Evolutionary conservation across 768 basidiomycete genomes (phyloP).

Genomic region (Boletus vinaceobasis): DNA sequence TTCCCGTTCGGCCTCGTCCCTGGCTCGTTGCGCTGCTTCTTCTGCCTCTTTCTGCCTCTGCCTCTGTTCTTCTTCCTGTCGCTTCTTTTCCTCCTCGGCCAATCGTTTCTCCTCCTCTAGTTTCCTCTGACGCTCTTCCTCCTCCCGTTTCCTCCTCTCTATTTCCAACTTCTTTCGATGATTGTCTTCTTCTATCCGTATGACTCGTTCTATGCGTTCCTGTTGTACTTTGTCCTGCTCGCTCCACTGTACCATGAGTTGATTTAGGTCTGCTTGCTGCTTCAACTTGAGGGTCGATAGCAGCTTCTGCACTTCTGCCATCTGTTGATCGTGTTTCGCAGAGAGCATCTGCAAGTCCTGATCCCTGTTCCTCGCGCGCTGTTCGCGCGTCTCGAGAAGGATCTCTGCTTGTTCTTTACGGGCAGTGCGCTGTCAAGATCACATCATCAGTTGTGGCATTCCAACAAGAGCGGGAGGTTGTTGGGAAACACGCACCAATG

Average conservation of each 20-base stretch:
- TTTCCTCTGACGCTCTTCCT: constrained; percentile 43
- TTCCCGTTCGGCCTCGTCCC: constrained; percentile 35
- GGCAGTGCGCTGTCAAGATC: constrained; percentile 34
- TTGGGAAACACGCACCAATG: constrained; percentile 35
- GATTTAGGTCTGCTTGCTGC: constrained; percentile 45
- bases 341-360: constrained; percentile 32
- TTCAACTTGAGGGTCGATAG: constrained; percentile 43
- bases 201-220: constrained; percentile 59
- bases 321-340: constrained; percentile 45
- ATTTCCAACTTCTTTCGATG: constrained; percentile 49
- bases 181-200: constrained; percentile 62
- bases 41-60: constrained; percentile 33
- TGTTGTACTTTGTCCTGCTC: constrained; percentile 44
- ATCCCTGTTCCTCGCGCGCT: constrained; percentile 3
- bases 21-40: constrained; percentile 28
- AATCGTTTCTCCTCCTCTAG: constrained; percentile 47
- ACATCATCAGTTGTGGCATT: neutral
- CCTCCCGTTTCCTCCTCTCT: constrained; percentile 50
- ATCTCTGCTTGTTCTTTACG: constrained; percentile 29
- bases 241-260: constrained; percentile 44
- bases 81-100: constrained; percentile 42
- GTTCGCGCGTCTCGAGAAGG: constrained; percentile 19
- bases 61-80: constrained; percentile 41
- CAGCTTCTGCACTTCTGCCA: constrained; percentile 46
- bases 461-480: neutral